Conservation (phyloP, 345 rosid genomes). For the Pistacia atlantica region DNA sequence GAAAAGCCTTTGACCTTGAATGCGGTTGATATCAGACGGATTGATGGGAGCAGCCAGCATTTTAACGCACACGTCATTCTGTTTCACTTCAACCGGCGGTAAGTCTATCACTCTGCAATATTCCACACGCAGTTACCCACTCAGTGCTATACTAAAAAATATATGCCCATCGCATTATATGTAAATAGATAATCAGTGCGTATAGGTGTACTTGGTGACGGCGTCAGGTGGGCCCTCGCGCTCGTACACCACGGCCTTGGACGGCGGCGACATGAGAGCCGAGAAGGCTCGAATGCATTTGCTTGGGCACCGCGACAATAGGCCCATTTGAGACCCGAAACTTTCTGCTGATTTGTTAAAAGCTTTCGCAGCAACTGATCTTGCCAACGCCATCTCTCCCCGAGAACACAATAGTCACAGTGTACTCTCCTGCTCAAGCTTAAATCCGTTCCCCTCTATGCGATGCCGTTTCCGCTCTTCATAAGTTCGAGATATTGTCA, state of each 20-base stretch:
- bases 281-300: conserved; percentile 49
- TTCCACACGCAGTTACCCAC: not conserved
- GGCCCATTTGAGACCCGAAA: not conserved
- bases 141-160: not conserved
- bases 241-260: conserved; percentile 80
- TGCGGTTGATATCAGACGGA: conserved; percentile 88
- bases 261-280: conserved; percentile 70
- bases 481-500: too few relatives aligned
- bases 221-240: conserved; percentile 80
- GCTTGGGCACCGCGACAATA: not conserved
- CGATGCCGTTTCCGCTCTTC: too few relatives aligned
- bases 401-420: not conserved
- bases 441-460: too few relatives aligned
- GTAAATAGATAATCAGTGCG: not conserved
- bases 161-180: not conserved
- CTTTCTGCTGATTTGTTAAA: conserved; percentile 5
- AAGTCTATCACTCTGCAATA: conserved; percentile 56
- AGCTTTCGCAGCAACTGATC: conserved; percentile 15
- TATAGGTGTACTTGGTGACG: conserved; percentile 59
- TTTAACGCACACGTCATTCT: conserved; percentile 74
- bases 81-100: conserved; percentile 75
- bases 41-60: conserved; percentile 94
- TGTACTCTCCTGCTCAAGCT: not conserved
- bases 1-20: conserved; percentile 53
- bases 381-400: conserved; percentile 29